Base-by-base conservation (phyloP, 2,329 filamentous ascomycete genomes). In the Scedosporium aurantiacum region DNA sequence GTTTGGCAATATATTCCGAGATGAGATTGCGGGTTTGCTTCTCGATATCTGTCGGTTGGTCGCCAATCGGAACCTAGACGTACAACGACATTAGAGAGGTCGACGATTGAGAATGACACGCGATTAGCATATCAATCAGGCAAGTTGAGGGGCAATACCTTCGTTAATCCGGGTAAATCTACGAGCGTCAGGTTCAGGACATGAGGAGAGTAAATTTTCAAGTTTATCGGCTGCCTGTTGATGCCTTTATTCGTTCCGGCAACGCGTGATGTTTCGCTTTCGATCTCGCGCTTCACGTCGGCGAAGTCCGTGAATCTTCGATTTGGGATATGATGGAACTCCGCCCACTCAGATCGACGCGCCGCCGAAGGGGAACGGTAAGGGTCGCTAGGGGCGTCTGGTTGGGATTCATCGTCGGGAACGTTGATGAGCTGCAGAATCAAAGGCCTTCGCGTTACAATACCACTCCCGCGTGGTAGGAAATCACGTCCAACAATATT, bases 381-480 rank as follows among this genome's bases (percentile, higher is more conserved):
- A 56, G 88, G 88, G 57, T 88, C 79, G 68, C 85, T 79, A 28
- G 83, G 73, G 65, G 86, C 83, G 68, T 91, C 84, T 65, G 81
- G 76, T 56, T 84, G 85, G 63, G 82, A 78, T 64, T 84, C 83
- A 69, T 95, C 89, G 62, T 88, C 84, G 58, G 91, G 89, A 61
- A 99, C 87, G 71, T 99, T 99, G 85, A 99, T 97, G 71, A 99
- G 88, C 75, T 99, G 94, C 63, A 99, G 84, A 69, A 99, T 97
- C 69, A 99, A 82, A 62, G 94, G 94, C 70, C 94, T 85, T 64
- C 94, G 84, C 62, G 94, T 99, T 65, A 97, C 92, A 74, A 99
- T 97, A 73, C 94, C 94, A 73, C 91, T 96, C 70, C 94, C 94
- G 73, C 94, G 89, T 63, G 94, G 94, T 60, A 99, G 81, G 75